Percentiles rank a stretch among this genome's conserved stretches.
Evolutionary conservation across 2,329 filamentous ascomycete genomes (phyloP).

Genomic region (Fusarium avenaceum): DNA sequence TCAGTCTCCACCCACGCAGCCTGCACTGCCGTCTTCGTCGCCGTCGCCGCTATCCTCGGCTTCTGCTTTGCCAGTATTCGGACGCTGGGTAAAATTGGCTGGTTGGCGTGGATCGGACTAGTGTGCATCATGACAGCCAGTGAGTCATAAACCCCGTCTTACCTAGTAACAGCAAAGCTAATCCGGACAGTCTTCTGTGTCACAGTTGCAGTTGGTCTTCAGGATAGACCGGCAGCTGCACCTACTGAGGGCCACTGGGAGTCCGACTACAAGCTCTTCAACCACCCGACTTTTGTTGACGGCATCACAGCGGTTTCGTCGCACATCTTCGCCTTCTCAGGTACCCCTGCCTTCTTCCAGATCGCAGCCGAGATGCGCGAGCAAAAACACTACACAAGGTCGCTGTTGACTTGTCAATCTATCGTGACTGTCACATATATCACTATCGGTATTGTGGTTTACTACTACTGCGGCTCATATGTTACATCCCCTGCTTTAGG

Average conservation of each 20-base stretch:
- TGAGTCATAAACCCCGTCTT: too few species aligned
- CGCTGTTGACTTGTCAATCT: conserved; percentile 42
- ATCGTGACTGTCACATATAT: conserved; percentile 52
- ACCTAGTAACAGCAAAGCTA: not conserved
- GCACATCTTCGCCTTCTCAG: conserved; percentile 55
- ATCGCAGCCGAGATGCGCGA: conserved; percentile 53
- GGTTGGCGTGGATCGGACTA: conserved; percentile 52
- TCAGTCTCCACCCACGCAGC: conserved; percentile 56
- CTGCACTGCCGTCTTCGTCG: conserved; percentile 59
- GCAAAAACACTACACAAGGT: conserved; percentile 41
- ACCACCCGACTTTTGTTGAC: conserved; percentile 50
- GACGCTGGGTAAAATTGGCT: conserved; percentile 52
- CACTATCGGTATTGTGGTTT: conserved; percentile 56
- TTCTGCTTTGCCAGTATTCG: conserved; percentile 53
- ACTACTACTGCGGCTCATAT: conserved; percentile 61
- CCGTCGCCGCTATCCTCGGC: conserved; percentile 50
- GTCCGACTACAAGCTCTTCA: conserved; percentile 51
- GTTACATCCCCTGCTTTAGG: conserved; percentile 62
- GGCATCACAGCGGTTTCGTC: conserved; percentile 52
- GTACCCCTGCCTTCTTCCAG: conserved; percentile 53
- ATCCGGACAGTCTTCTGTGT: conserved; percentile 31
- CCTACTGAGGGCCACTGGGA: conserved; percentile 41
- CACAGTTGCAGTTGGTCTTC: conserved; percentile 32
- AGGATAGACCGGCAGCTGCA: conserved; percentile 35
- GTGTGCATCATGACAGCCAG: conserved; percentile 36